phyloP scores from a whole-genome alignment of 1,139 yeast genomes.

The Debaryomyces coudertii region DNA sequence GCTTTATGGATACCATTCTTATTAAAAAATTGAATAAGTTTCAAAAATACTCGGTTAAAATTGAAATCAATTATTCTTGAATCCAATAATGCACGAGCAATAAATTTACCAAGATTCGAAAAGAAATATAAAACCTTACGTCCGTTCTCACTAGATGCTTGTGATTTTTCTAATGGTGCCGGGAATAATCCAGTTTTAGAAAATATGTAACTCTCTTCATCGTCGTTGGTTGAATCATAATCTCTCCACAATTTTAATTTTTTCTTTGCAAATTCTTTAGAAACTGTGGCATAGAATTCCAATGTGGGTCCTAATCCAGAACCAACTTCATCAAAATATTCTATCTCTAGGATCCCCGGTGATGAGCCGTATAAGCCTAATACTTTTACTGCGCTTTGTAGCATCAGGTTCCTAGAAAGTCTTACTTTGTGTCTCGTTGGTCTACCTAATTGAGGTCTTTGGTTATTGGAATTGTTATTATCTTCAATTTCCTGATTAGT shows the following conservation, averaged over 20 bases:
- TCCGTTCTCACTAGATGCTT: conserved; percentile 38
- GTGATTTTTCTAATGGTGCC: conserved; percentile 50
- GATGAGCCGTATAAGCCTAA: conserved; percentile 76
- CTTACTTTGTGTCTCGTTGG: conserved; percentile 82
- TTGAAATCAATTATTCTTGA: conserved; percentile 83
- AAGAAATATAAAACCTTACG: conserved; percentile 57
- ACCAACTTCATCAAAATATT: conserved; percentile 91
- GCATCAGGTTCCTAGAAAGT: conserved; percentile 67
- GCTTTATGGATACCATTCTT: conserved; percentile 16
- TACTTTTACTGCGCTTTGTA: conserved; percentile 81
- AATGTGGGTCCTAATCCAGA: conserved; percentile 95
- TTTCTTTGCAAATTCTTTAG: conserved; percentile 65
- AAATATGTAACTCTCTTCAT: conserved; percentile 42
- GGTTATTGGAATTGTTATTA: conserved; percentile 15
- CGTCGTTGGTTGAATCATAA: conserved; percentile 26
- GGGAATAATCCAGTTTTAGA: conserved; percentile 71
- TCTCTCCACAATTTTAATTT: conserved; percentile 73
- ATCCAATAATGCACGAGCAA: conserved; percentile 86
- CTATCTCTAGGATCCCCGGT: conserved; percentile 84
- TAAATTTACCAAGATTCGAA: conserved; percentile 73
- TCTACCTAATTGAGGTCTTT: conserved; percentile 63
- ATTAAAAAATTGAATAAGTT: conserved; percentile 40
- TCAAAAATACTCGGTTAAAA: conserved; percentile 73
- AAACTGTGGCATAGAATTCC: conserved; percentile 85
- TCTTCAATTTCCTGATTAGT: conserved; percentile 47